Percentiles rank a stretch among this genome's conserved stretches.
These are phyloP conservation scores for Chlamydomonas reinhardtii DNA, from an alignment of 163 green algal genomes.

Conservation along the genomic window DNA sequence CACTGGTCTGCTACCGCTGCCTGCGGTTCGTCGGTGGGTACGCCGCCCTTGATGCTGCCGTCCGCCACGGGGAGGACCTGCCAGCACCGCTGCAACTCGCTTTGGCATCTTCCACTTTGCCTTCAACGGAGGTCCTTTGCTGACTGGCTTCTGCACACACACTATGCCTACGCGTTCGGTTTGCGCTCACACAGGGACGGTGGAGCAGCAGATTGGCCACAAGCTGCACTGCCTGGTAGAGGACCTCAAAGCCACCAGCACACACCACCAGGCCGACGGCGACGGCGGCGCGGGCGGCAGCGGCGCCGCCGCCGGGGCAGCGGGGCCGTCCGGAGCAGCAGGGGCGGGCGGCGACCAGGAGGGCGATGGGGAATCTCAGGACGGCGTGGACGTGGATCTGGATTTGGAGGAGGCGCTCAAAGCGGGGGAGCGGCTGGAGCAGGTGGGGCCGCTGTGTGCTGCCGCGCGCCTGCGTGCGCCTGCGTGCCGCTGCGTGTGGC, in stretches of 20 bases:
- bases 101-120: too few species aligned
- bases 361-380: background rate
- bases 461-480: too few species aligned
- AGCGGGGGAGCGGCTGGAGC: slow-evolving; percentile 29
- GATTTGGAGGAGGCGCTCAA: slow-evolving; percentile 35
- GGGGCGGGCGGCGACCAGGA: background rate
- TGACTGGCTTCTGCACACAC: background rate
- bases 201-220: slow-evolving; percentile 42
- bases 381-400: slow-evolving; percentile 19
- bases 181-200: background rate
- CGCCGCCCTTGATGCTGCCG: too few species aligned
- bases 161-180: too few species aligned
- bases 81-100: too few species aligned
- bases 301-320: too few species aligned
- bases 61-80: too few species aligned
- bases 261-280: background rate
- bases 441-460: slow-evolving; percentile 17
- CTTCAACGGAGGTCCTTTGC: background rate
- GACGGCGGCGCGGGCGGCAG: background rate
- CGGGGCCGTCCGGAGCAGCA: too few species aligned
- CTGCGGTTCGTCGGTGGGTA: slow-evolving; percentile 25
- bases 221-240: slow-evolving; percentile 36
- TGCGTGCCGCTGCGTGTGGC: too few species aligned
- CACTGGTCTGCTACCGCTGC: slow-evolving; percentile 1
- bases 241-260: background rate